Conservation (phyloP, 306 rosid species). For the Corylus avellana region DNA sequence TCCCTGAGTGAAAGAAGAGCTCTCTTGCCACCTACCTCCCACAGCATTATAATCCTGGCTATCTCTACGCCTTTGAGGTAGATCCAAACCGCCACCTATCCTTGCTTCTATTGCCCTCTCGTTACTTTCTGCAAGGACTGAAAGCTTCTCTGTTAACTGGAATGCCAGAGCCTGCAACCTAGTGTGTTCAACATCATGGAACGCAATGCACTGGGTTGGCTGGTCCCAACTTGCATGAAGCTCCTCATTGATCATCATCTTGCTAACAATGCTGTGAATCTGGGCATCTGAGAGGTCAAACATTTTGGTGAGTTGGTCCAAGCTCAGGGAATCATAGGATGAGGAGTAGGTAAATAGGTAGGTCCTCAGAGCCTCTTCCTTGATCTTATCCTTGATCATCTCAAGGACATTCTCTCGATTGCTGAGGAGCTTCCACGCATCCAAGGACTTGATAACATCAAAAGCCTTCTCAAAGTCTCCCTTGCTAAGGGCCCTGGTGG, state of each 20-base stretch:
- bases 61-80: conserved; percentile 79
- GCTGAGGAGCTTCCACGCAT: conserved; percentile 82
- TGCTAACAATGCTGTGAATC: conserved; percentile 71
- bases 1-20: conserved; percentile 51
- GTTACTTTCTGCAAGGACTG: conserved; percentile 83
- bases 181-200: conserved; percentile 58
- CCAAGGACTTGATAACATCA: conserved; percentile 72
- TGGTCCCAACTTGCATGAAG: conserved; percentile 80
- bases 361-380: conserved; percentile 93
- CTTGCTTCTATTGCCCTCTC: conserved; percentile 91
- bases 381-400: conserved; percentile 79
- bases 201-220: conserved; percentile 55
- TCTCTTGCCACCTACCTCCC: conserved; percentile 86
- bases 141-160: conserved; percentile 80
- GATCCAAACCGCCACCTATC: conserved; percentile 81
- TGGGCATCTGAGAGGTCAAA: conserved; percentile 69
- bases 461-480: conserved; percentile 78
- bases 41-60: conserved; percentile 67
- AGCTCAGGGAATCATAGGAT: conserved; percentile 72
- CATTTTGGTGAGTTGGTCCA: conserved; percentile 70
- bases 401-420: conserved; percentile 60
- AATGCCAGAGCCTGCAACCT: conserved; percentile 80
- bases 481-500: conserved; percentile 70
- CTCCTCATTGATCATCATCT: conserved; percentile 96
- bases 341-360: conserved; percentile 84